Evolutionary conservation across 2,329 filamentous ascomycete species (phyloP), one percentile per base, ranked within the genome.

Genomic region (Colletotrichum godetiae): DNA sequence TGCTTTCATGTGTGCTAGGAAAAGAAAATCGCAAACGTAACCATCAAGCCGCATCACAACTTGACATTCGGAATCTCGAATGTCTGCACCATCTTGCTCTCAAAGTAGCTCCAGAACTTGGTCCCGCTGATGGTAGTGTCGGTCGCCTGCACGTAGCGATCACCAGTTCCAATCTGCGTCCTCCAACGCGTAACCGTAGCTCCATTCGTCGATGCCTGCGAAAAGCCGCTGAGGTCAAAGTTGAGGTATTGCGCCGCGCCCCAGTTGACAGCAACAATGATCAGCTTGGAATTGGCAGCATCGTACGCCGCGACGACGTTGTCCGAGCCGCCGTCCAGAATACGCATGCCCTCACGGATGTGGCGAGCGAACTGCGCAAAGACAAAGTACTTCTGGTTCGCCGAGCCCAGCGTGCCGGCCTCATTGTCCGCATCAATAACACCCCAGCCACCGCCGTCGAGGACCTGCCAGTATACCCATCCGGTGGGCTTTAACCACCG

Each of bases 381-480:
- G 3, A 81, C 79, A 69, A 79, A 85, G 76, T 84, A 86, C 74
- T 85, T 85, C 35, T 82, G 81, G 31, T 75, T 80, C 24, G 78
- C 78, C 0, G 72, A 64, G 0, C 78, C 78, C 12, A 85, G 70
- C 3, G 78, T 79, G 55, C 74, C 75, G 1, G 76, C 77, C 5
- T 82, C 79, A 68, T 84, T 85, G 74, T 84, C 80, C 3, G 79
- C 84, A 13, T 82, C 80, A 59, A 86, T 78, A 7, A 86, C 74
- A 0, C 84, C 84, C 84, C 84, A 86, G 15, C 83, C 83, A 12
- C 79, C 77, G 11, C 78, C 80, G 69, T 86, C 84, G 15, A 85
- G 75, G 6, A 80, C 81, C 75, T 85, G 84, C 84, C 84, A 86
- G 76, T 85, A 85, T n/a, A 83, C 80, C 84, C 84, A 86, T 10